These are phyloP conservation scores for Didymella pomorum DNA, from an alignment of 2,329 filamentous ascomycete genomes.

Conservation along the genomic window DNA sequence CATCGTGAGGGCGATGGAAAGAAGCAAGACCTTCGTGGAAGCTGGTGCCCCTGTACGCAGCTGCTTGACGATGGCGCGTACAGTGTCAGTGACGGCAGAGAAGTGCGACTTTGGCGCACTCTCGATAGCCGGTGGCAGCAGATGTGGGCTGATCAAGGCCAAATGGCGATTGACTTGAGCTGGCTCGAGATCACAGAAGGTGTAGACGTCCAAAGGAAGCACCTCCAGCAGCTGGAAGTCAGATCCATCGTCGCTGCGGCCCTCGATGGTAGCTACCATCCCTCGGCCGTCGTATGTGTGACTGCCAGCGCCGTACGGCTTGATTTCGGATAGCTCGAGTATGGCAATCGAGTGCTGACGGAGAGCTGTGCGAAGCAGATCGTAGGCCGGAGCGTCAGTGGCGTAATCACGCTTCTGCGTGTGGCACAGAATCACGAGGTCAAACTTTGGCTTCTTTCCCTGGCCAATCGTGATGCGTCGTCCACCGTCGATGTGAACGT, in stretches of 20 bases:
- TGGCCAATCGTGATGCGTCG: constrained; percentile 33
- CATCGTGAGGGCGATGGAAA: constrained; percentile 27
- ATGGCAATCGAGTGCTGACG: constrained; percentile 36
- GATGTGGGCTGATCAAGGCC: constrained; percentile 41
- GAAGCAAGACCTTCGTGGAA: constrained; percentile 9
- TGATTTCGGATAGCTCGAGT: constrained; percentile 42
- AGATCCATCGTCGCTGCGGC: constrained; percentile 28
- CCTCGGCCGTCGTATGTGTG: constrained; percentile 30
- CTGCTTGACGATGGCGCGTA: constrained; percentile 22
- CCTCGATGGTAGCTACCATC: constrained; percentile 45
- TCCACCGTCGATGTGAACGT: constrained; percentile 31
- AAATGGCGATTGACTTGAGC: constrained; percentile 51
- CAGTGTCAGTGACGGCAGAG: constrained; percentile 13
- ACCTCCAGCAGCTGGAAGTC: constrained; percentile 41
- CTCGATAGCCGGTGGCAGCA: constrained; percentile 18
- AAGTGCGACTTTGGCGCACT: constrained; percentile 6
- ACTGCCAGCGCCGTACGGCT: constrained; percentile 37
- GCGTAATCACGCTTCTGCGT: constrained; percentile 19
- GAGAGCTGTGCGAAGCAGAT: constrained; percentile 36
- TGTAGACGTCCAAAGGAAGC: constrained; percentile 45
- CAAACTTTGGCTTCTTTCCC: constrained; percentile 26
- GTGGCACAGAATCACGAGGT: constrained; percentile 48
- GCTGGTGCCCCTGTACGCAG: constrained; percentile 13
- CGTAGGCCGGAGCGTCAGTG: constrained; percentile 27
- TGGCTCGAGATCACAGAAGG: constrained; percentile 45